Percentiles rank a stretch among this genome's conserved stretches.
Evolutionary conservation across 768 basidiomycete genomes (phyloP).

Genomic region (Lactarius sp.): DNA sequence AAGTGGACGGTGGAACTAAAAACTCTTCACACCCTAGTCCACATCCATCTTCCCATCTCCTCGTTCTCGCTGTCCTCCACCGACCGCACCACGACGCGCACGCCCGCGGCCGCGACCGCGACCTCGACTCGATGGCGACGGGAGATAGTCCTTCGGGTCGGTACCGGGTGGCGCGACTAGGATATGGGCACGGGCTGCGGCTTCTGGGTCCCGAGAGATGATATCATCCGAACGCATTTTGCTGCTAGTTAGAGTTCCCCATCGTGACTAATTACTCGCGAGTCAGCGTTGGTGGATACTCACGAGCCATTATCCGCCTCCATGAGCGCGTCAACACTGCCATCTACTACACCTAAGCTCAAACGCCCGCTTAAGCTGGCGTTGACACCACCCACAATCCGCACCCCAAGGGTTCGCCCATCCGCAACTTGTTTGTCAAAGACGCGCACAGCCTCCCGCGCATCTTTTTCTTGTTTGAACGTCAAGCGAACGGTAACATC

Average conservation of each 20-base stretch:
- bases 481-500: constrained; percentile 26
- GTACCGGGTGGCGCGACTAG: constrained; percentile 25
- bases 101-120: constrained; percentile 21
- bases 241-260: not conserved
- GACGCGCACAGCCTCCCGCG: constrained; percentile 19
- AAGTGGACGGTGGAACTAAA: not conserved
- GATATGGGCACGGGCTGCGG: constrained; percentile 24
- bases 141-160: constrained; percentile 23
- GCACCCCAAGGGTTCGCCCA: constrained; percentile 24
- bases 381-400: constrained; percentile 25
- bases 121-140: constrained; percentile 5
- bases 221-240: constrained; percentile 28
- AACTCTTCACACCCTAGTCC: constrained; percentile 5
- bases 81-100: constrained; percentile 4
- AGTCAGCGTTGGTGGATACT: not conserved
- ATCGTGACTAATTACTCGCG: not conserved
- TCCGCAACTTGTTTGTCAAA: constrained; percentile 26
- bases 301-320: constrained; percentile 22
- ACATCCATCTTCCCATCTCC: constrained; percentile 23
- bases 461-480: constrained; percentile 27
- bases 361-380: constrained; percentile 25
- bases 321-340: constrained; percentile 25
- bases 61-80: constrained; percentile 19
- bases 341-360: constrained; percentile 21
- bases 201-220: constrained; percentile 23